Evolutionary conservation across 1,139 yeast species (phyloP).

Genomic region (Kodamaea arcana): DNA sequence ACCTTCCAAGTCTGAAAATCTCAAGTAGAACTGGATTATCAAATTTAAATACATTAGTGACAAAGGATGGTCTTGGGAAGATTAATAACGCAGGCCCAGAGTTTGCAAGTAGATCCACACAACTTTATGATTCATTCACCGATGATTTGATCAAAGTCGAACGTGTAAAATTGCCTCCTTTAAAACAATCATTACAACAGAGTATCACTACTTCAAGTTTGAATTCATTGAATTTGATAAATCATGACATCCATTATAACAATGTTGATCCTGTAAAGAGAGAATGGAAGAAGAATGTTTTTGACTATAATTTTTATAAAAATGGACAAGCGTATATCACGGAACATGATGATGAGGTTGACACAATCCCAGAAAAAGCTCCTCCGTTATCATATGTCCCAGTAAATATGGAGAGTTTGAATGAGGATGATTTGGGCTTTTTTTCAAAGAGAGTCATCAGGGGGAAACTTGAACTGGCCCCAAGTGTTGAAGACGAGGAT

Average conservation of each 20-base stretch:
- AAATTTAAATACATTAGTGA: background rate
- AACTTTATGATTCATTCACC: background rate
- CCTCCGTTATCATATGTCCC: conserved; percentile 32
- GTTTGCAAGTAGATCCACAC: background rate
- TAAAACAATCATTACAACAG: conserved; percentile 3
- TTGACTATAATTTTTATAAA: background rate
- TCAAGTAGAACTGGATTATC: background rate
- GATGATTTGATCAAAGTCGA: conserved; percentile 8
- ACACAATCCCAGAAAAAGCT: conserved; percentile 17
- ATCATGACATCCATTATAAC: conserved; percentile 13
- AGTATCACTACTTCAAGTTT: conserved; percentile 5
- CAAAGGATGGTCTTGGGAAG: background rate
- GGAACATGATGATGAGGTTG: conserved; percentile 14
- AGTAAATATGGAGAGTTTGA: conserved; percentile 22
- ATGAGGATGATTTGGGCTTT: conserved; percentile 20
- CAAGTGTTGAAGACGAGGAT: conserved; percentile 1
- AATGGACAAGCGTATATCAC: conserved; percentile 7
- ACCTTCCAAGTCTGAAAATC: no score
- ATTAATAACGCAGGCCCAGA: background rate
- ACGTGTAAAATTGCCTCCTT: conserved; percentile 2
- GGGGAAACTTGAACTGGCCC: conserved; percentile 1
- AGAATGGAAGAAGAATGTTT: background rate
- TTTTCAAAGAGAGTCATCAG: conserved; percentile 15
- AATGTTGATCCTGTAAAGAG: conserved; percentile 36
- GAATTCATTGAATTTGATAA: conserved; percentile 4